Evolutionary conservation across 169 alveolate genomes (phyloP).

Genomic region (Cryptosporidium xiaoi): DNA sequence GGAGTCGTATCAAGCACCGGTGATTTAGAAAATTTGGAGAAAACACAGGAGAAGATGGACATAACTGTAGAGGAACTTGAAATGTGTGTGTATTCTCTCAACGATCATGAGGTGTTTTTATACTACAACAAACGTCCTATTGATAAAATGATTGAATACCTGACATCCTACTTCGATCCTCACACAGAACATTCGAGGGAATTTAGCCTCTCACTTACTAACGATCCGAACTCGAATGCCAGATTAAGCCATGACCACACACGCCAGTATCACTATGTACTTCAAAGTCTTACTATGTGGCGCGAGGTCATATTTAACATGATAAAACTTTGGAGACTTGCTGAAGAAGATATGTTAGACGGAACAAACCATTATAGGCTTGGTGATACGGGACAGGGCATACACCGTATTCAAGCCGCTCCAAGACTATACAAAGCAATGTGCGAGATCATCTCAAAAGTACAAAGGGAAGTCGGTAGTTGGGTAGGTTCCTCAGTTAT

Average conservation of each 20-base stretch:
- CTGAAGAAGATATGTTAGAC: conserved; percentile 90
- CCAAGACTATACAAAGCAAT: conserved; percentile 83
- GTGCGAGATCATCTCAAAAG: conserved; percentile 85
- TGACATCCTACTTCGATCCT: conserved; percentile 46
- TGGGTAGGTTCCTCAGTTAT: conserved; percentile 94
- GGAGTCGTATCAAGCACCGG: conserved; percentile 60
- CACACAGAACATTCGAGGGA: conserved; percentile 40
- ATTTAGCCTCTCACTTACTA: conserved; percentile 31
- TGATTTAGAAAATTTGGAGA: conserved; percentile 30
- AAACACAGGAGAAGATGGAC: conserved; percentile 75
- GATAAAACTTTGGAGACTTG: conserved; percentile 90
- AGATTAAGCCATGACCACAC: conserved; percentile 90
- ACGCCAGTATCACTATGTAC: conserved; percentile 89
- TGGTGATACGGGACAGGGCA: conserved; percentile 91
- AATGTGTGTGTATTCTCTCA: conserved; percentile 89
- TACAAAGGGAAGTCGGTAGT: conserved; percentile 84
- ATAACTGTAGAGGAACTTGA: conserved; percentile 89
- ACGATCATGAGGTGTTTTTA: conserved; percentile 85
- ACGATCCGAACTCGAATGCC: conserved; percentile 78
- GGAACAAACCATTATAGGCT: conserved; percentile 85
- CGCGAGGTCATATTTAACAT: conserved; percentile 89
- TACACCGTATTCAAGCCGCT: conserved; percentile 79
- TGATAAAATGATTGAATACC: conserved; percentile 64
- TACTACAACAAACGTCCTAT: conserved; percentile 66
- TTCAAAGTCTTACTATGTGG: conserved; percentile 92